Conservation (phyloP, 2,329 filamentous ascomycete species). For the Trichoderma gracile region DNA sequence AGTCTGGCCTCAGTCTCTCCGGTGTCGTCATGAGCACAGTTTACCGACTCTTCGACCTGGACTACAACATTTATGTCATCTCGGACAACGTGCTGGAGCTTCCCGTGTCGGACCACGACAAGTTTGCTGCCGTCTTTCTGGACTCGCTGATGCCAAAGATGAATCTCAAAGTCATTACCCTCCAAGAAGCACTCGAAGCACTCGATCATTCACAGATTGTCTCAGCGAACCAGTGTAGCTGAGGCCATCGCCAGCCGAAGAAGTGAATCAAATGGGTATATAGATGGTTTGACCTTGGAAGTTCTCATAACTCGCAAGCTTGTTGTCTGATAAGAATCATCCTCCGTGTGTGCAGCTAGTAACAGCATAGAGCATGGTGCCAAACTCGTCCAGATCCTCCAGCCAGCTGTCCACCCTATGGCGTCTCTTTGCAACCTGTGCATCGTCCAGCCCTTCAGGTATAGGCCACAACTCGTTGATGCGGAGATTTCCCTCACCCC, state of each 20-base stretch:
- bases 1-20: constrained; percentile 44
- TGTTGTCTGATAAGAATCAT: constrained; percentile 18
- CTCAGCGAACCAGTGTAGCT: not conserved
- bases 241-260: not conserved
- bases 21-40: constrained; percentile 46
- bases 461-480: constrained; percentile 56
- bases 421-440: constrained; percentile 36
- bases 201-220: constrained; percentile 1
- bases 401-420: constrained; percentile 52
- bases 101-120: constrained; percentile 11
- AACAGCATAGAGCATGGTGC: constrained; percentile 54
- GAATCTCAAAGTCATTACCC: constrained; percentile 18
- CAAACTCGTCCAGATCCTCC: constrained; percentile 53
- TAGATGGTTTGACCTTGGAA: not conserved
- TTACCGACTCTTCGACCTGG: constrained; percentile 46
- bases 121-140: not conserved
- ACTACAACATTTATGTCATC: constrained; percentile 46
- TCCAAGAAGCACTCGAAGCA: constrained; percentile 20
- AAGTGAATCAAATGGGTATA: not conserved
- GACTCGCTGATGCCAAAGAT: constrained; percentile 21
- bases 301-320: not conserved
- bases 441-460: constrained; percentile 36
- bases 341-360: constrained; percentile 48
- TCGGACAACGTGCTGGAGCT: constrained; percentile 38
- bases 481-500: constrained; percentile 43